These are phyloP conservation scores for Botrytis porri DNA, from an alignment of 2,329 filamentous ascomycete species.

Conservation along the genomic window DNA sequence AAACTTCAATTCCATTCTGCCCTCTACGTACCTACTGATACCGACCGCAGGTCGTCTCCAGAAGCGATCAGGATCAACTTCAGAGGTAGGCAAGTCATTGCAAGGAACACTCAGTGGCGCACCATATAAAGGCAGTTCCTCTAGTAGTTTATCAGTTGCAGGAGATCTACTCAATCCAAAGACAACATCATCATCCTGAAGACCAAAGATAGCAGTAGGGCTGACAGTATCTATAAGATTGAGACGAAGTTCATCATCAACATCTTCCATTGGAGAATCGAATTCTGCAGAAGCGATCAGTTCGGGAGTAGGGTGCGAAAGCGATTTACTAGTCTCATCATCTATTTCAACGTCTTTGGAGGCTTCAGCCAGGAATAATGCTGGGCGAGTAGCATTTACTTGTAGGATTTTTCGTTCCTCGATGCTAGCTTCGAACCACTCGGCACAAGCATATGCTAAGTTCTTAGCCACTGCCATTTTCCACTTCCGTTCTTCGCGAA, in stretches of 20 bases:
- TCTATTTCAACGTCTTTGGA: conserved; percentile 39
- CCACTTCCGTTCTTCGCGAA: conserved; percentile 91
- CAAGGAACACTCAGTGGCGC: conserved; percentile 58
- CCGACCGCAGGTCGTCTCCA: conserved; percentile 79
- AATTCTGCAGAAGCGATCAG: conserved; percentile 62
- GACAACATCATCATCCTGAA: conserved; percentile 78
- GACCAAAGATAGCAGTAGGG: conserved; percentile 77
- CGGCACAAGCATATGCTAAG: conserved; percentile 77
- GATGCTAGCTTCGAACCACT: conserved; percentile 67
- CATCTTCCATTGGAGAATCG: conserved; percentile 51
- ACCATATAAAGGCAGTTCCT: conserved; percentile 78
- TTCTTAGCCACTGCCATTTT: conserved; percentile 78
- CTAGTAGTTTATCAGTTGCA: conserved; percentile 71
- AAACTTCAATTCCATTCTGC: conserved; percentile 68
- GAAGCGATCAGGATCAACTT: conserved; percentile 63
- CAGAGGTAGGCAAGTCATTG: conserved; percentile 54
- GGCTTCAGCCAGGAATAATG: conserved; percentile 28
- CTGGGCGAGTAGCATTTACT: conserved; percentile 56
- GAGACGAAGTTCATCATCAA: conserved; percentile 37
- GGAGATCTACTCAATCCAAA: conserved; percentile 74
- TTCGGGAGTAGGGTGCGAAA: conserved; percentile 59
- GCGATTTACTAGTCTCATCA: conserved; percentile 32
- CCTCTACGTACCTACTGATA: conserved; percentile 82
- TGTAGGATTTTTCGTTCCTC: conserved; percentile 67
- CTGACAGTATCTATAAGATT: conserved; percentile 48